Evolutionary conservation across 306 rosid species (phyloP).

Genomic region (Malus orientalis): DNA sequence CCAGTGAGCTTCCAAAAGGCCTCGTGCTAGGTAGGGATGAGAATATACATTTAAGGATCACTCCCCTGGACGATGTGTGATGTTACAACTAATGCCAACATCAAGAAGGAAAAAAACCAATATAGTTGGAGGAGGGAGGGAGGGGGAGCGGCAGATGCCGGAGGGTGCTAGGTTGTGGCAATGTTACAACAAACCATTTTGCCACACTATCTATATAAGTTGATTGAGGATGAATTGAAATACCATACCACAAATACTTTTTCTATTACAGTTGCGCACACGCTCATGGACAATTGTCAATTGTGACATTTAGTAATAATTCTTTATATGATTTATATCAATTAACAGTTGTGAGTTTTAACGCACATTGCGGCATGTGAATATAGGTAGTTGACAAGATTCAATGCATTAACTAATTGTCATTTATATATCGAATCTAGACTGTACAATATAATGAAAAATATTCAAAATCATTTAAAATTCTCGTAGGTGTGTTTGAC

Average conservation of each 20-base stretch:
- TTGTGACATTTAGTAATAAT: background rate
- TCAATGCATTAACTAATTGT: background rate
- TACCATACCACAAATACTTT: no score
- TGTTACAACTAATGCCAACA: no score
- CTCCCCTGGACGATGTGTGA: no score
- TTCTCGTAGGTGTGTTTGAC: no score
- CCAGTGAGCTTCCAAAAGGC: no score
- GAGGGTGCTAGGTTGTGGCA: no score
- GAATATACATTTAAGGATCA: no score
- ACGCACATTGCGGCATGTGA: no score
- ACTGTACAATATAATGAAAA: background rate
- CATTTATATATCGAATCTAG: background rate
- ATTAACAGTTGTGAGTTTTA: accelerated
- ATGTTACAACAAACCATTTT: no score
- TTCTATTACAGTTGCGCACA: background rate
- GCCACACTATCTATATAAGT: background rate
- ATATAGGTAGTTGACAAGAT: background rate
- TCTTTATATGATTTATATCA: background rate
- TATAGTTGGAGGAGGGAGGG: background rate
- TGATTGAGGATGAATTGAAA: background rate
- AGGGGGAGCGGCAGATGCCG: no score
- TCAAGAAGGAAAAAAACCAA: background rate
- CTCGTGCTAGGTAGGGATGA: no score
- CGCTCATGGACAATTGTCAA: background rate
- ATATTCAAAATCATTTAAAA: no score